phyloP scores from a whole-genome alignment of 2,329 filamentous ascomycete genomes.

The Aspergillus persii region DNA sequence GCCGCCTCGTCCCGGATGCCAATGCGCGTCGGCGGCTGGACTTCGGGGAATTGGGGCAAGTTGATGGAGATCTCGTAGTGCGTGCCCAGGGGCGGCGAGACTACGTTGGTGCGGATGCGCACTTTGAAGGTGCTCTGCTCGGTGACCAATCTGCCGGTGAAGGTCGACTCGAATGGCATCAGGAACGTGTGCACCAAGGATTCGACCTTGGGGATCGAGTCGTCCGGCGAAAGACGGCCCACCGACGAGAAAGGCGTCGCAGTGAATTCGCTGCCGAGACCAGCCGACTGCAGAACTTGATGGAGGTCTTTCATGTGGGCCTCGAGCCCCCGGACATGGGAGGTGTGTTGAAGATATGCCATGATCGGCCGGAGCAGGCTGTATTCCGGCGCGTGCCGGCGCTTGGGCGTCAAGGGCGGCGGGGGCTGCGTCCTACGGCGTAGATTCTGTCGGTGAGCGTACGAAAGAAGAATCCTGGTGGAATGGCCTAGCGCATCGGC shows the following conservation, averaged over 20 bases:
- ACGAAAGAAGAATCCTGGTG: conserved; percentile 72
- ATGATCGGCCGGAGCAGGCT: conserved; percentile 60
- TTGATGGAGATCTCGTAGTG: conserved; percentile 38
- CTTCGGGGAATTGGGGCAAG: conserved; percentile 29
- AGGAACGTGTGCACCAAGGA: conserved; percentile 42
- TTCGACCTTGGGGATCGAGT: conserved; percentile 33
- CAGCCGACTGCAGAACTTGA: conserved; percentile 32
- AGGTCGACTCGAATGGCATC: conserved; percentile 43
- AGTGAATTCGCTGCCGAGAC: conserved; percentile 29
- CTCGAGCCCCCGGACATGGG: conserved; percentile 34
- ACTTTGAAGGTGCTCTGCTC: conserved; percentile 38
- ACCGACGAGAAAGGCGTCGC: conserved; percentile 27
- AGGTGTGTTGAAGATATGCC: conserved; percentile 52
- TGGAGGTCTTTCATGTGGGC: conserved; percentile 32
- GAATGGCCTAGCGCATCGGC: conserved; percentile 66
- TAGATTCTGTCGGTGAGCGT: conserved; percentile 74
- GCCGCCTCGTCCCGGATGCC: conserved; percentile 35
- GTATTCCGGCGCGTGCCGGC: conserved; percentile 51
- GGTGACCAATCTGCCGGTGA: conserved; percentile 36
- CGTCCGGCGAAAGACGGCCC: conserved; percentile 10
- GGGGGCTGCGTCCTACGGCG: conserved; percentile 64
- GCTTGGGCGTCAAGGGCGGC: conserved; percentile 52
- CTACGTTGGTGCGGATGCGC: conserved; percentile 36
- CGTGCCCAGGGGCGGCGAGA: conserved; percentile 35
- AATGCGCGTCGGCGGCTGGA: conserved; percentile 33